Conservation (phyloP, 2,329 filamentous ascomycete species). For the Bimuria novae-zelandiae region DNA sequence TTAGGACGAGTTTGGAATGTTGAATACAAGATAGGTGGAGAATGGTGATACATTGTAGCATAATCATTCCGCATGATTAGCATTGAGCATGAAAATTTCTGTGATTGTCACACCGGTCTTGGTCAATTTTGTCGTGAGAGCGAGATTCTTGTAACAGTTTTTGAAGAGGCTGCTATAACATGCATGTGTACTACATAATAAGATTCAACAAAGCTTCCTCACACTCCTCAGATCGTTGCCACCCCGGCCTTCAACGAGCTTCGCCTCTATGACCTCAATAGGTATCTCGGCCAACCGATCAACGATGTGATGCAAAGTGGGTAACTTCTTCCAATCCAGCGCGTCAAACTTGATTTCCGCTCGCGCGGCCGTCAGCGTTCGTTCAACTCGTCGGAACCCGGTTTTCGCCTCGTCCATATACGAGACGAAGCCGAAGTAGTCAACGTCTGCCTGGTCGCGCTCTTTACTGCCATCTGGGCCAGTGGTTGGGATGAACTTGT, state of each 20-base stretch:
- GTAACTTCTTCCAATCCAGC: slow-evolving; percentile 59
- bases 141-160: not conserved
- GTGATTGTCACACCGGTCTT: too few species aligned
- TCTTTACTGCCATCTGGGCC: slow-evolving; percentile 47
- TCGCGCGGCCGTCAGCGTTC: slow-evolving; percentile 45
- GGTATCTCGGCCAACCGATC: slow-evolving; percentile 59
- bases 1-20: slow-evolving; percentile 56
- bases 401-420: slow-evolving; percentile 37
- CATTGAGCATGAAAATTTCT: not conserved
- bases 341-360: slow-evolving; percentile 56
- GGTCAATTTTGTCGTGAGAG: not conserved
- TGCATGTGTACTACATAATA: not conserved
- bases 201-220: slow-evolving; percentile 12
- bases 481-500: slow-evolving; percentile 63
- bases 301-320: slow-evolving; percentile 65
- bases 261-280: slow-evolving; percentile 59
- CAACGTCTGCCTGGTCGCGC: slow-evolving; percentile 57
- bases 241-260: slow-evolving; percentile 60
- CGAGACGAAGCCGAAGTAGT: slow-evolving; percentile 56
- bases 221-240: slow-evolving; percentile 54
- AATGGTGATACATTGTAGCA: slow-evolving; percentile 45
- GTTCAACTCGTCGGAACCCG: slow-evolving; percentile 36
- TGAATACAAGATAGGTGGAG: slow-evolving; percentile 59
- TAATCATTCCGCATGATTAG: not conserved
- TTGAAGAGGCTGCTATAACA: slow-evolving; percentile 26